Base-by-base conservation (phyloP, 2,329 filamentous ascomycete genomes). In the Colletotrichum sp. region DNA sequence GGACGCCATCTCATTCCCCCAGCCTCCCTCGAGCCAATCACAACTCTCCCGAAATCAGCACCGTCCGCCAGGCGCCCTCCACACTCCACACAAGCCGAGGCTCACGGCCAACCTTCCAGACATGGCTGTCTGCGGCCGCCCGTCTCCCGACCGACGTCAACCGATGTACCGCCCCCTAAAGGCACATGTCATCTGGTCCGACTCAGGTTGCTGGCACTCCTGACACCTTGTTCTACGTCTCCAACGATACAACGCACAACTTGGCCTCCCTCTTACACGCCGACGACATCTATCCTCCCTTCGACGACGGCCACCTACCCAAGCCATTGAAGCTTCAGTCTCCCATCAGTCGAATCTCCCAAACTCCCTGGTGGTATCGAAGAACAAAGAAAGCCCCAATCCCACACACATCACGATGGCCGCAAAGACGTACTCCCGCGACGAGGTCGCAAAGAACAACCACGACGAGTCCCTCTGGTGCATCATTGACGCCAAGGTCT, bases 401-500 rank as follows among this genome's bases (percentile, higher is more conserved):
- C 44, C 44, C 44, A 48, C 44, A 48, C 44, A 7, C 6, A 32
- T 36, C 75, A 76, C 77, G 63, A 85, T 86, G 84, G 80, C 83
- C 44, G 84, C 86, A 39, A 80, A 90, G 81, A 90, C 89, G 27
- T 91, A 88, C 81, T 89, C 90, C 75, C 90, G 90, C 80, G 90
- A 87, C 72, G 90, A 95, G 84, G 94, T 97, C 79, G 93, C 93
- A 77, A 91, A 93, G 83, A 93, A 96, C 87, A 95, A 93, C 83
- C 91, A 90, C 72, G 92, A 94, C 65, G 93, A 96, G 78, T 93
- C 93, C 78, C 87, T 95, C 74, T 96, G 95, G 93, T 94, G 94
- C 85, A 93, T 98, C 81, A 92, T 98, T 84, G 95, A 98, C 87
- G 92, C 94, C 85, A 94, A 93, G 81, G 94, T 98, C 82, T 98